Evolutionary conservation across 345 rosid genomes (phyloP).

Genomic region (Eucalyptus tenuipes): DNA sequence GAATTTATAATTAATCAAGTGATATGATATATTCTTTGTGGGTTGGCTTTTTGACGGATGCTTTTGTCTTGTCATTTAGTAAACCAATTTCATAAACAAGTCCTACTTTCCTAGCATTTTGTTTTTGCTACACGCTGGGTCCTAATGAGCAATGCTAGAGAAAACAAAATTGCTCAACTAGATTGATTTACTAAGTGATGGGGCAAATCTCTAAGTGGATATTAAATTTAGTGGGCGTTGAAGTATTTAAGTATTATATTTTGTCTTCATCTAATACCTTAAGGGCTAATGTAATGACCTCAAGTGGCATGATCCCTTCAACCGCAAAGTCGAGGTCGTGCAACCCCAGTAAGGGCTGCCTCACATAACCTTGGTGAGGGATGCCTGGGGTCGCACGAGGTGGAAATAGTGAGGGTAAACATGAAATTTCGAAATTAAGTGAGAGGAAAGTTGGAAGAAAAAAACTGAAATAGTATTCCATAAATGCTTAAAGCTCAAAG

Average conservation of each 20-base stretch:
- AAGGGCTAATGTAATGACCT: too few species aligned
- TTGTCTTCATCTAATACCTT: too few species aligned
- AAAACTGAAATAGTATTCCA: accelerated
- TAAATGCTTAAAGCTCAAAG: background rate
- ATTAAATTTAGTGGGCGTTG: background rate
- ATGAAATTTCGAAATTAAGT: too few species aligned
- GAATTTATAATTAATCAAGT: accelerated
- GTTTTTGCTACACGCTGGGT: background rate
- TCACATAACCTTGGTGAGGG: accelerated
- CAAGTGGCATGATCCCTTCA: accelerated
- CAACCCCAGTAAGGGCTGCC: accelerated
- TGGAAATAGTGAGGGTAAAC: too few species aligned
- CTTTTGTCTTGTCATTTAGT: background rate
- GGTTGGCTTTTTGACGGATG: accelerated
- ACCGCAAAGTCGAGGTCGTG: accelerated
- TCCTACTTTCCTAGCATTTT: background rate
- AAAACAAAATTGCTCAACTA: accelerated
- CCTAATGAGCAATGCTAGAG: background rate
- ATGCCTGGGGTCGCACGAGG: accelerated
- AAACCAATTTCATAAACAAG: background rate
- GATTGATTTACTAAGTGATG: background rate
- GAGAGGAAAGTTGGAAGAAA: too few species aligned
- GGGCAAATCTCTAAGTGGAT: background rate
- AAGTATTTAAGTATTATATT: background rate
- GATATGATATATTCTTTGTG: background rate